These are phyloP conservation scores for Drosera spatulata DNA, from an alignment of 179 eudicot genomes.

Conservation along the genomic window DNA sequence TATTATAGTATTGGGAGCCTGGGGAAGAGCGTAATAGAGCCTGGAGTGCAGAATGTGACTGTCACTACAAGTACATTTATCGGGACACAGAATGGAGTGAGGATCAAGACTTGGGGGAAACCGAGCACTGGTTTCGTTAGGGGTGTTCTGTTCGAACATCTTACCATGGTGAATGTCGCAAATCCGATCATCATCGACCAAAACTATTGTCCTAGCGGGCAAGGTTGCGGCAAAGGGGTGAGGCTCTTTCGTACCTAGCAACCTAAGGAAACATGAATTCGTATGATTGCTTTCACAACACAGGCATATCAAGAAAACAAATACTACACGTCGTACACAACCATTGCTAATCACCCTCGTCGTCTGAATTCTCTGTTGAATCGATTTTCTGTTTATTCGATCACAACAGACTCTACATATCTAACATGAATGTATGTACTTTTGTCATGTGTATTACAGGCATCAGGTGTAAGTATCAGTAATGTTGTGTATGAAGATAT, in stretches of 20 bases:
- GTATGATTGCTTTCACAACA: too few relatives aligned
- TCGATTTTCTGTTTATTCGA: too few relatives aligned
- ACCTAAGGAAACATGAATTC: too few relatives aligned
- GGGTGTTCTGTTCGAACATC: constrained; percentile 13
- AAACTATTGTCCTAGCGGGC: constrained; percentile 19
- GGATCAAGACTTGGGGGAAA: constrained; percentile 9
- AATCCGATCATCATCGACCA: constrained; percentile 22
- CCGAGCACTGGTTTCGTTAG: constrained; percentile 15
- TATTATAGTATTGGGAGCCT: constrained; percentile 23
- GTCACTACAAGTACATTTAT: constrained; percentile 14
- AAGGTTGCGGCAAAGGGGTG: constrained; percentile 22
- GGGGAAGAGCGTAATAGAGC: constrained; percentile 12
- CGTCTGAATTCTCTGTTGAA: too few relatives aligned
- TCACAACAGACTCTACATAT: too few relatives aligned
- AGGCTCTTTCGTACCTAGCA: too few relatives aligned
- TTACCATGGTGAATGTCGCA: constrained; percentile 10
- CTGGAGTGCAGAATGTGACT: constrained; percentile 27
- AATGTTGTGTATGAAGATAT: constrained; percentile 39
- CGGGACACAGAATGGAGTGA: constrained; percentile 20
- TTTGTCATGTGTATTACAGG: constrained; percentile 3
- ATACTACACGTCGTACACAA: too few relatives aligned
- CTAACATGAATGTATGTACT: too few relatives aligned
- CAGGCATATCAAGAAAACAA: too few relatives aligned
- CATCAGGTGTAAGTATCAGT: constrained; percentile 42
- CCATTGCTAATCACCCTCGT: too few relatives aligned